Evolutionary conservation across 768 basidiomycete genomes (phyloP), one percentile per base, ranked within the genome.

Genomic region (Gyrodon lividus): DNA sequence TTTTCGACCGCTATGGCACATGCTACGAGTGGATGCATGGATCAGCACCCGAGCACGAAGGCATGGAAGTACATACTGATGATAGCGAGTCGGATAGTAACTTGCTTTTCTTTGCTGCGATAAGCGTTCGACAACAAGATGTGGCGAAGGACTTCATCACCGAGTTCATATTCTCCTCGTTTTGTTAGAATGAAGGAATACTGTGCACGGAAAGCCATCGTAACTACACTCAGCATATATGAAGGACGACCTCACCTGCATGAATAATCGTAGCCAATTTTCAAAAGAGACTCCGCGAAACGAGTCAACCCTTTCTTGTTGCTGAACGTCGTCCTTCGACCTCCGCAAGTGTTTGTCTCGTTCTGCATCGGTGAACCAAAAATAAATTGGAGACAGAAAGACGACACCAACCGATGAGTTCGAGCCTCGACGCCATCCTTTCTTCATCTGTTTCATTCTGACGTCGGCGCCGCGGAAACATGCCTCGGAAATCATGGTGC

Each of bases 241-340:
- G 16, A 31, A 43, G n/a, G 19, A 30, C 34, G 28, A 35, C 6
- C 46, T 48, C 46, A 92, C 96, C 77, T 94, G 89, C 74, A 97
- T 82, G 64, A 93, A 84, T 35, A 98, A 61, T 14, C 77, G 75
- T 43, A 96, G 65, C 96, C 96, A 99, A 46, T 88, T 83, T 49
- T 88, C 87, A 59, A 92, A 92, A 4, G 76, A 76, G 31, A 96
- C 75, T 0, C 90, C 89, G 10, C 95, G 84, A 67, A 95, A 98
- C 0, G 81, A 74, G 44, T 84, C 78, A 2, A 89, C 78, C 23
- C 73, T 76, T 17, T 70, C 74, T 3, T 58, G 40, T 52, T 73
- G 73, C 50, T 74, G 68, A 38, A 63, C 63, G 41, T 74, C 76
- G 6, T 70, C 71, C 26, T 70, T 72, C 5, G 74, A 69, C 59